Base-by-base conservation (phyloP, 768 basidiomycete genomes). In the Phlebiopsis flavidoalba region DNA sequence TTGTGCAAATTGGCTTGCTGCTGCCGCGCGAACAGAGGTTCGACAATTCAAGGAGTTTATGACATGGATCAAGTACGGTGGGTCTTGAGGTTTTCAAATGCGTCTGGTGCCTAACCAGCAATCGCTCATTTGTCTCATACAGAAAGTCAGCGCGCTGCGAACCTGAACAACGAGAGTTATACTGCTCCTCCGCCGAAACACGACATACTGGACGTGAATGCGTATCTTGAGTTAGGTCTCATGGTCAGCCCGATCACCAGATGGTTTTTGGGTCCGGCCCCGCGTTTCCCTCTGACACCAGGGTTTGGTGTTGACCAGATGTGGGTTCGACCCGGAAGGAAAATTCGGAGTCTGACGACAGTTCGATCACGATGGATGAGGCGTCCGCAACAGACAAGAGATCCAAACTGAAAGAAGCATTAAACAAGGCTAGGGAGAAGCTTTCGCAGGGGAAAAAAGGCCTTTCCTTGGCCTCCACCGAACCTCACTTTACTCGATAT, bases 151-250 rank as follows among this genome's bases (percentile, higher is more conserved):
- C 52, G 52, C 31, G 52, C 52, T 5, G 35, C 52, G 15, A 53
- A 53, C 19, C 52, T 36, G 52, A 31, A 35, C 52, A 53, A 53
- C 33, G 89, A 90, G 54, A 72, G 75, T 53, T 79, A 75, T 51
- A 65, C 75, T 62, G 72, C 74, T 58, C 65, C 63, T 37, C 75
- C 79, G 53, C 74, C 82, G 36, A 80, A 84, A 59, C 84, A 91
- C 69, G 91, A 93, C 71, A 79, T 87, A 62, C 77, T 92, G 55
- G 88, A 91, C 77, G 91, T 89, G 55, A 89, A 90, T 70, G 82
- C 85, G 64, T 93, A 93, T 71, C 77, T 93, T 67, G 83, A 83
- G 66, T 83, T 83, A 47, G 89, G 91, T 52, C 79, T 93, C 48
- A 76, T 80, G 56, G 75, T 77, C 57, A 91, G 88, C 71, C 74